Evolutionary conservation across 305 asterid genomes (phyloP).

Genomic region (Rubia peregrina): DNA sequence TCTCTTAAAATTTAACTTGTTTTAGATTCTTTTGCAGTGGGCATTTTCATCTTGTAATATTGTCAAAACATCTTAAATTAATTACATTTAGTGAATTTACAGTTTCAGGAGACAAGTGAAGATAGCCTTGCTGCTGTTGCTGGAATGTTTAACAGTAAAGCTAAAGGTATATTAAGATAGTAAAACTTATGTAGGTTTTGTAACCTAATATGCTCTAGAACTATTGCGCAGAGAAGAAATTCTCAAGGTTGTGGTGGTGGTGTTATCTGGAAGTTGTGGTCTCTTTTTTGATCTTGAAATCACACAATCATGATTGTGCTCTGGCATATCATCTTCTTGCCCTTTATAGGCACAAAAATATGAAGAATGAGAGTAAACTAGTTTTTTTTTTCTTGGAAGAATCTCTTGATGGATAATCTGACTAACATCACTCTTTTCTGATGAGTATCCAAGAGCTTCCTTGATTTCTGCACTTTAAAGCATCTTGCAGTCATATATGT

Average conservation of each 20-base stretch:
- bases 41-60: neutral
- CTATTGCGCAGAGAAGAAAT: neutral
- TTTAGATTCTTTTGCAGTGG: neutral
- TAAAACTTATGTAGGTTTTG: neutral
- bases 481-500: neutral
- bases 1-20: neutral
- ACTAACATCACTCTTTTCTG: neutral
- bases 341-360: neutral
- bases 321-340: neutral
- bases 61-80: neutral
- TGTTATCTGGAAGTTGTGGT: neutral
- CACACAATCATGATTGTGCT: conserved; percentile 2
- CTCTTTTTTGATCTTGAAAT: conserved; percentile 6
- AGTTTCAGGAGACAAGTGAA: conserved; percentile 93
- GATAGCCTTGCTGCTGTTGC: conserved; percentile 99
- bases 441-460: neutral
- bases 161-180: conserved; percentile 58
- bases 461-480: neutral
- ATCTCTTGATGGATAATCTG: neutral
- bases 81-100: conserved; percentile 11
- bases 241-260: neutral
- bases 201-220: neutral
- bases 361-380: neutral
- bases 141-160: conserved; percentile 99
- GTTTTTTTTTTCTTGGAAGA: neutral